Base-by-base conservation (phyloP, 805 yeast genomes). In the Wickerhamiella allomyrinae region DNA sequence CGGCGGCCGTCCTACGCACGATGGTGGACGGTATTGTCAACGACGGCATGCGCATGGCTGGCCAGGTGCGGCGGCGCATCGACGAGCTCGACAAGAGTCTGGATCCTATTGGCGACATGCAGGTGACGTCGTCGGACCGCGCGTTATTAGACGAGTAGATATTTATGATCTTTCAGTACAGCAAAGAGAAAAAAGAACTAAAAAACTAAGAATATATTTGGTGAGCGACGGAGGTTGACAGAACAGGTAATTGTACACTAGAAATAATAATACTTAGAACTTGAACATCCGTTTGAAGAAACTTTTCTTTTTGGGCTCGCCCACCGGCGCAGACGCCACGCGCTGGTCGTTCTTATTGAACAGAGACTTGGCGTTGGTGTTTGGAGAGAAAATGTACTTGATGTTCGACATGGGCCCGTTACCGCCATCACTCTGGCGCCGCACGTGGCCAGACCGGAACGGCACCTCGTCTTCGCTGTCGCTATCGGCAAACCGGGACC, bases 41-140 rank as follows among this genome's bases (percentile, higher is more conserved):
- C 0, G 96, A 91, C 62, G 96, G 97, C 5, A 70, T 84, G 57
- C 74, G 89, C 43, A 94, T 89, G 11, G 97, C 97, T 1, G 76
- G 73, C 41, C 87, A 85, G 55, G 93, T 91, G 3, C 76, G 89
- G 49, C 77, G 80, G 50, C 77, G 94, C 49, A 86, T 85, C 71
- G 95, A 86, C 57, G 60, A 55, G 52, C 63, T 47, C 31, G 67
- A 66, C 40, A 44, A 41, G 23, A 44, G 47, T 20, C 41, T 45
- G 25, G 53, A 49, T 14, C 55, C 50, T 3, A 53, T 47, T 9
- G 58, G 52, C 22, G 59, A 55, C 13, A 23, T 47, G 21, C 40
- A 48, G 2, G 63, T 58, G 21, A 45, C 46, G 29, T 61, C 58
- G 17, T 50, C 52, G 13, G 64, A 59, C 44, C 52, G 62, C 3